Percentiles rank a stretch among this genome's conserved stretches.
These are phyloP conservation scores for Tolypocladium sp. DNA, from an alignment of 2,329 filamentous ascomycete genomes.

Conservation along the genomic window DNA sequence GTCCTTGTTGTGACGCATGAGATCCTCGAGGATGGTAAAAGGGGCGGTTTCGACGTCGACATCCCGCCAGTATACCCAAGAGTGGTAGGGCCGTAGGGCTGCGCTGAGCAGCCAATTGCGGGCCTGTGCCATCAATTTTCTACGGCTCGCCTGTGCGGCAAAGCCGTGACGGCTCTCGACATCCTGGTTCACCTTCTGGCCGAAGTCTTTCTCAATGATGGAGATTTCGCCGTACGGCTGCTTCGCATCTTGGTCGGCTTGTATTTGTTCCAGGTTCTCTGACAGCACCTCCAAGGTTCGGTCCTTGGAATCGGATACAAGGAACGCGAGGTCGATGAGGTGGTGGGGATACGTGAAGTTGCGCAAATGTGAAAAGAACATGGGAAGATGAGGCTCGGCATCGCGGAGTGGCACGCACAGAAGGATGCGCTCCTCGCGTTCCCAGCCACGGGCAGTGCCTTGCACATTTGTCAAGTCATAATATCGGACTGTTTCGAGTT, in stretches of 20 bases:
- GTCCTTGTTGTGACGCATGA: slow-evolving; percentile 99
- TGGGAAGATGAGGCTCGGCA: slow-evolving; percentile 80
- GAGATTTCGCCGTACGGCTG: slow-evolving; percentile 92
- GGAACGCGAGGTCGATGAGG: slow-evolving; percentile 89
- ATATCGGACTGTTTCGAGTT: slow-evolving; percentile 92
- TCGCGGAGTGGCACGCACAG: slow-evolving; percentile 92
- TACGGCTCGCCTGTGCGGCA: slow-evolving; percentile 82
- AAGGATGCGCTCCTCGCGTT: slow-evolving; percentile 88
- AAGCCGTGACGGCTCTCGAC: slow-evolving; percentile 97
- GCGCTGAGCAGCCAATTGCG: slow-evolving; percentile 95
- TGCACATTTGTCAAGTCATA: slow-evolving; percentile 90
- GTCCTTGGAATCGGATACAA: slow-evolving; percentile 96
- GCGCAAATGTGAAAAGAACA: slow-evolving; percentile 97
- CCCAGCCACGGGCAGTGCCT: slow-evolving; percentile 89
- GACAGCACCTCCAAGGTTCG: slow-evolving; percentile 70
- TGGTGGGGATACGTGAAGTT: slow-evolving; percentile 98
- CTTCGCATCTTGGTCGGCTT: slow-evolving; percentile 68
- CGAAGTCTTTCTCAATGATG: slow-evolving; percentile 98
- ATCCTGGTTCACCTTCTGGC: slow-evolving; percentile 94
- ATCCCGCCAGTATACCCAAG: slow-evolving; percentile 99
- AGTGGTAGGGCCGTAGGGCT: slow-evolving; percentile 86
- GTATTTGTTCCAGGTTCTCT: slow-evolving; percentile 66
- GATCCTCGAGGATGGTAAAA: slow-evolving; percentile 90
- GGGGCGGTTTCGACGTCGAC: slow-evolving; percentile 97
- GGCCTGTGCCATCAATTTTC: slow-evolving; percentile 97